A percentile compares a stretch with the other conserved stretches of the same genome.
Conservation (phyloP, 1,284 basidiomycete genomes). For the Ceratorhiza oryzae-sativae region DNA sequence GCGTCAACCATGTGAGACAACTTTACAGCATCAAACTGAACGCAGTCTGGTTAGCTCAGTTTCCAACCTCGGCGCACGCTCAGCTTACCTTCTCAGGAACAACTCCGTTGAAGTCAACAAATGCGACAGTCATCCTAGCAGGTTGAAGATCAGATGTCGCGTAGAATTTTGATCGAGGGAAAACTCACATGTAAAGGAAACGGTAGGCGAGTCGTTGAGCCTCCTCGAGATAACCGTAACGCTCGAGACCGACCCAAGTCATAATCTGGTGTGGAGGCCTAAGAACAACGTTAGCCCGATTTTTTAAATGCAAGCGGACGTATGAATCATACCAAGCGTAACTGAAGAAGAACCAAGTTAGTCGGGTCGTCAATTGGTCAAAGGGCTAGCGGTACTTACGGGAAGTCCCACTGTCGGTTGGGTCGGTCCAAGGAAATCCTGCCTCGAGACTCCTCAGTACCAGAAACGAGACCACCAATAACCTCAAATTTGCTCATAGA, state of each 20-base stretch:
- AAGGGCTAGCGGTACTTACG: constrained; percentile 59
- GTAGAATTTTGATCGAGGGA: constrained; percentile 1
- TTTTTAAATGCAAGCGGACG: not conserved
- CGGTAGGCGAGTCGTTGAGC: constrained; percentile 93
- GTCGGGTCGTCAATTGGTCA: constrained; percentile 47
- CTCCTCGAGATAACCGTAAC: constrained; percentile 94
- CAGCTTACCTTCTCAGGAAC: constrained; percentile 87
- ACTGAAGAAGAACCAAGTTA: constrained; percentile 16
- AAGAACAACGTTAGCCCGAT: constrained; percentile 43
- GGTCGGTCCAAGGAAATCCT: constrained; percentile 94
- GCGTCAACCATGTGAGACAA: constrained; percentile 95
- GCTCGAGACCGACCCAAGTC: constrained; percentile 95
- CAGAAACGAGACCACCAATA: constrained; percentile 93
- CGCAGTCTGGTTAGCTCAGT: constrained; percentile 22
- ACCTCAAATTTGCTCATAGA: constrained; percentile 96
- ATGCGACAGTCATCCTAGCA: constrained; percentile 85
- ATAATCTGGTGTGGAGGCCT: constrained; percentile 98
- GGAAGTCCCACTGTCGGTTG: constrained; percentile 98
- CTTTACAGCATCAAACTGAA: constrained; percentile 92
- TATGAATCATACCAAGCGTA: constrained; percentile 37
- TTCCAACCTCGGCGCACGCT: not conserved
- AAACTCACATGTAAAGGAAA: constrained; percentile 90
- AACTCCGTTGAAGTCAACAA: constrained; percentile 96
- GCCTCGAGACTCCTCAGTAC: constrained; percentile 95
- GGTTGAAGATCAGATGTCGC: not conserved